phyloP scores from a whole-genome alignment of 176 grass and related monocot species.

The Juncus effusus region DNA sequence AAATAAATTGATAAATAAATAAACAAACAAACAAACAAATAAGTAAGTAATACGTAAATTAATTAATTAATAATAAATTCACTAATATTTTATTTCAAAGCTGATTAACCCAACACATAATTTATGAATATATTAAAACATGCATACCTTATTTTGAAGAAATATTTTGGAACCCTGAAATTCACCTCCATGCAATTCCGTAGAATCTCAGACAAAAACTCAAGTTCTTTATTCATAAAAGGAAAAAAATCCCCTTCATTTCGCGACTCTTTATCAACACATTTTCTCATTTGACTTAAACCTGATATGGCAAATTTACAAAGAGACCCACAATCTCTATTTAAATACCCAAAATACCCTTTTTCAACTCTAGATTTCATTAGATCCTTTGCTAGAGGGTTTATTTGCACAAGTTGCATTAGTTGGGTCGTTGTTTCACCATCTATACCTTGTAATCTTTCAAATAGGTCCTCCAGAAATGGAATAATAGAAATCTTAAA shows the following conservation, averaged over 20 bases:
- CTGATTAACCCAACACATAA: not conserved
- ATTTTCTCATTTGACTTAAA: slow-evolving; percentile 30
- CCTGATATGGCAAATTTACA: slow-evolving; percentile 53
- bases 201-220: slow-evolving; percentile 52
- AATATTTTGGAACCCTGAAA: slow-evolving; percentile 70
- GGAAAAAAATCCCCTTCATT: slow-evolving; percentile 24
- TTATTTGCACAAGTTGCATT: slow-evolving; percentile 38
- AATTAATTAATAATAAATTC: not conserved
- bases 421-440: slow-evolving; percentile 31
- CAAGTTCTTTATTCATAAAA: slow-evolving; percentile 41
- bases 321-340: slow-evolving; percentile 38
- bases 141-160: slow-evolving; percentile 67
- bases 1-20: not conserved
- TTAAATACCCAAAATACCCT: slow-evolving; percentile 29
- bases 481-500: slow-evolving; percentile 44
- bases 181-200: slow-evolving; percentile 53
- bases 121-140: slow-evolving; percentile 1
- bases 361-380: slow-evolving; percentile 31
- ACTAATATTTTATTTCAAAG: not conserved
- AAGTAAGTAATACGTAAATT: too few species aligned
- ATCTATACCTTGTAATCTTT: slow-evolving; percentile 45
- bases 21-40: too few species aligned
- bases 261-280: slow-evolving; percentile 29
- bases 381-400: slow-evolving; percentile 28
- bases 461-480: slow-evolving; percentile 52